These are phyloP conservation scores for Cyberlindnera mississippiensis DNA, from an alignment of 805 yeast genomes.

Conservation along the genomic window DNA sequence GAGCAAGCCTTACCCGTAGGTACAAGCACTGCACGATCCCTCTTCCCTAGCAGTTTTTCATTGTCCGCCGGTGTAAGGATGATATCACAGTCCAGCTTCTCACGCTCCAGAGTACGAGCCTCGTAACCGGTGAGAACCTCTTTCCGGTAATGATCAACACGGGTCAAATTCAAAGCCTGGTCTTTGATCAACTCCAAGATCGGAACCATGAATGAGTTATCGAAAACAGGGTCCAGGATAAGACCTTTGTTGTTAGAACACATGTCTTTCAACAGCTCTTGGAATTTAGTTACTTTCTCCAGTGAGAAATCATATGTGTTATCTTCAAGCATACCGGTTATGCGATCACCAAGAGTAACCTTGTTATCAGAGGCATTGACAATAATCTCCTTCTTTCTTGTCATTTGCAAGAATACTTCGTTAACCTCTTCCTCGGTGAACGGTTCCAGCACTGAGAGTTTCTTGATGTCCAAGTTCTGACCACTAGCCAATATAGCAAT, in stretches of 20 bases:
- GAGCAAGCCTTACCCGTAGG: slow-evolving; percentile 63
- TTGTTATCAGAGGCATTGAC: slow-evolving; percentile 42
- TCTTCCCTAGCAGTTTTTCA: slow-evolving; percentile 4
- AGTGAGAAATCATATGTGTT: slow-evolving; percentile 31
- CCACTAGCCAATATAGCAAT: slow-evolving; percentile 33
- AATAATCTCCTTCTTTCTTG: slow-evolving; percentile 51
- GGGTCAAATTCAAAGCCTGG: slow-evolving; percentile 37
- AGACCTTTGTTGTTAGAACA: slow-evolving; percentile 48
- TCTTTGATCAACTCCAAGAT: slow-evolving; percentile 52
- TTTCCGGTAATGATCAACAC: slow-evolving; percentile 52
- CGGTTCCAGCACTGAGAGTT: slow-evolving; percentile 30
- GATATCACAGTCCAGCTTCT: slow-evolving; percentile 61
- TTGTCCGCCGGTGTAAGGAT: slow-evolving; percentile 28
- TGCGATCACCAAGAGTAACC: slow-evolving; percentile 30
- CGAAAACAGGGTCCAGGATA: slow-evolving; percentile 47
- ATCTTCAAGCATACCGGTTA: slow-evolving; percentile 22
- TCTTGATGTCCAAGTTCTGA: slow-evolving; percentile 25
- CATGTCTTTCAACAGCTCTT: slow-evolving; percentile 38
- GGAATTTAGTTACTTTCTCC: slow-evolving; percentile 46
- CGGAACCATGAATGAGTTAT: slow-evolving; percentile 60
- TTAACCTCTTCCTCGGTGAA: slow-evolving; percentile 50
- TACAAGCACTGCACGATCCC: slow-evolving; percentile 33
- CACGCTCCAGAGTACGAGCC: slow-evolving; percentile 69
- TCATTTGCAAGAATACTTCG: slow-evolving; percentile 38
- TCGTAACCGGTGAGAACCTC: slow-evolving; percentile 60